Conservation (phyloP, 805 yeast species). For the Yarrowia deformans region DNA sequence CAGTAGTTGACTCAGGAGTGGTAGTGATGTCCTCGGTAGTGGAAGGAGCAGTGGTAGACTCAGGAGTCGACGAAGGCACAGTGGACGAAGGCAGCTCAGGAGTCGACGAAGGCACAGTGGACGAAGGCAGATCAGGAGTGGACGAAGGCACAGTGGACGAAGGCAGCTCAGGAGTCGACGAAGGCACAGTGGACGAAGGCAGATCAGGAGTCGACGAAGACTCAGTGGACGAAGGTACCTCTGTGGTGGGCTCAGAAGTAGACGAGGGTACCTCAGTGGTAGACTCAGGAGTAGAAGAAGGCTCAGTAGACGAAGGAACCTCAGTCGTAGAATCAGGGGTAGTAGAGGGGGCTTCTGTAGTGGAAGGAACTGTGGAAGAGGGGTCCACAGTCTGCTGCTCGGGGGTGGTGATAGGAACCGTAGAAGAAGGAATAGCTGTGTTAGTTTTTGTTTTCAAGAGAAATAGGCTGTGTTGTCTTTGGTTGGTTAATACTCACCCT, state of each 20-base stretch:
- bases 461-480: background rate
- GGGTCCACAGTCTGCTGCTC: background rate
- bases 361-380: background rate
- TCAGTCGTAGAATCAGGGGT: no score
- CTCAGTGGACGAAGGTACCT: no score
- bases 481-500: background rate
- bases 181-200: no score
- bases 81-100: no score
- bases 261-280: background rate
- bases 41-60: no score
- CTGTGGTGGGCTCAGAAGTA: background rate
- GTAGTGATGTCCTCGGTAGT: background rate
- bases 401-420: background rate
- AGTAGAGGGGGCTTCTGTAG: background rate
- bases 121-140: no score
- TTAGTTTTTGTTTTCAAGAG: background rate
- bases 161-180: no score
- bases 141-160: no score
- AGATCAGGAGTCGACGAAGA: no score
- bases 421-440: conserved; percentile 7
- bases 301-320: background rate
- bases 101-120: no score
- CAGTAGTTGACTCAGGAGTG: background rate
- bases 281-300: background rate
- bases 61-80: no score